phyloP scores from a whole-genome alignment of 139 green algal species.

The Chlorella sp. region DNA sequence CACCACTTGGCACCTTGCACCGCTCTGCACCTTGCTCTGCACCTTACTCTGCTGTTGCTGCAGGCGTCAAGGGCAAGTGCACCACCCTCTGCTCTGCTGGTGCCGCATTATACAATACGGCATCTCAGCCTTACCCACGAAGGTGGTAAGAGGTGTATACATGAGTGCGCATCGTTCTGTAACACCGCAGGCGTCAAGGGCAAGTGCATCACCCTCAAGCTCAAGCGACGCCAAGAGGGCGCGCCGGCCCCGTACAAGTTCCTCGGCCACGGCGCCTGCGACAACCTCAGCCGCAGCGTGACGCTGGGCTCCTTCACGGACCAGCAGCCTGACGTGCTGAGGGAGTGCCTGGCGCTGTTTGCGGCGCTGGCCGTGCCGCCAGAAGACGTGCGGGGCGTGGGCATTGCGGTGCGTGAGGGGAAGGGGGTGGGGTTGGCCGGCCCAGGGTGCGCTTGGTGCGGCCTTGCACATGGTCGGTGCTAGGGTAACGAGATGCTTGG shows the following conservation, averaged over 20 bases:
- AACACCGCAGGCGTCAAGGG: slow-evolving; percentile 34
- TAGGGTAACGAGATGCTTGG: background rate
- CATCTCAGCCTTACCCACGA: background rate
- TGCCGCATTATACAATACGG: background rate
- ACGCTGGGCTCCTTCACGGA: slow-evolving; percentile 25
- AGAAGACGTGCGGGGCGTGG: slow-evolving; percentile 69
- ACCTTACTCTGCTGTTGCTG: background rate
- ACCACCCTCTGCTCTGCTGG: slow-evolving; percentile 48
- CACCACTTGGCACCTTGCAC: background rate
- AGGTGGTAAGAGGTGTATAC: background rate
- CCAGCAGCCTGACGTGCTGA: slow-evolving; percentile 30
- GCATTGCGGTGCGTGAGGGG: slow-evolving; percentile 52
- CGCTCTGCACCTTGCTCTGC: background rate
- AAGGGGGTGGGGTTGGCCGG: background rate
- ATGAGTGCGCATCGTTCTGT: background rate
- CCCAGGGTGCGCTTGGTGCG: background rate
- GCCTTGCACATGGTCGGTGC: background rate
- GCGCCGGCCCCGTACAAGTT: slow-evolving; percentile 76
- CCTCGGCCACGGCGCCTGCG: slow-evolving; percentile 83
- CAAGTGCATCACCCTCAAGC: slow-evolving; percentile 71
- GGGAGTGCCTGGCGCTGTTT: slow-evolving; percentile 46
- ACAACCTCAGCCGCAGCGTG: slow-evolving; percentile 61
- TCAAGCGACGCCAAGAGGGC: slow-evolving; percentile 64
- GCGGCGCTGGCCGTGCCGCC: slow-evolving; percentile 35
- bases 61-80: slow-evolving; percentile 41